Conservation (phyloP, 345 rosid species). For the Melaleuca alternifolia region DNA sequence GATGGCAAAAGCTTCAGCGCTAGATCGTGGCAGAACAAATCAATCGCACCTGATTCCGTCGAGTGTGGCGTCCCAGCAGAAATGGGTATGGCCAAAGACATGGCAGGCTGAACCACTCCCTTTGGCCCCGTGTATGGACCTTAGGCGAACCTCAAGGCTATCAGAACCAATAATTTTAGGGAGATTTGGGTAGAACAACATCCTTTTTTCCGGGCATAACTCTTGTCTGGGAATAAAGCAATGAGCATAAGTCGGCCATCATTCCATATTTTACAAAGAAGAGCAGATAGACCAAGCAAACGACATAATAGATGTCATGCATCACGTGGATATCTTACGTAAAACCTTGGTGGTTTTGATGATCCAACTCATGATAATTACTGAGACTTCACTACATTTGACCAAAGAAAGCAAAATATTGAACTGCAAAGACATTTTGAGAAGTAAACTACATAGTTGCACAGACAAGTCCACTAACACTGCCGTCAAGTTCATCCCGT, state of each 20-base stretch:
- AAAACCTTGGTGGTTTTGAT: background rate
- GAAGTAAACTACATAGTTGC: background rate
- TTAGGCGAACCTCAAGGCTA: constrained; percentile 43
- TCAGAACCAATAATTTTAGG: constrained; percentile 68
- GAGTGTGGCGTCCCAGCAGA: constrained; percentile 56
- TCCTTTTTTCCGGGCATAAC: constrained; percentile 68
- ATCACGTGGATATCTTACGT: background rate
- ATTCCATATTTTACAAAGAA: background rate
- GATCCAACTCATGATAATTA: background rate
- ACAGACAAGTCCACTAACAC: background rate
- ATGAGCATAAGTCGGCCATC: background rate
- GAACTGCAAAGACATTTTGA: background rate
- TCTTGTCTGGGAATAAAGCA: constrained; percentile 36
- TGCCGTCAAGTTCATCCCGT: background rate
- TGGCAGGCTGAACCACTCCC: constrained; percentile 35
- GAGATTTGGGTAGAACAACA: constrained; percentile 56
- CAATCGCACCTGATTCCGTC: constrained; percentile 48
- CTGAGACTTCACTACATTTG: background rate
- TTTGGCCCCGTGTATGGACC: constrained; percentile 31
- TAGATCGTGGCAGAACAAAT: background rate
- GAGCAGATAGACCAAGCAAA: background rate
- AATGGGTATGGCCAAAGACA: constrained; percentile 71
- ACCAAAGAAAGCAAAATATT: background rate
- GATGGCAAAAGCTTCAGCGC: background rate
- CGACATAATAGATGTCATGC: background rate